Base-by-base conservation (phyloP, 2,329 filamentous ascomycete species). In the Leptographium flavum region DNA sequence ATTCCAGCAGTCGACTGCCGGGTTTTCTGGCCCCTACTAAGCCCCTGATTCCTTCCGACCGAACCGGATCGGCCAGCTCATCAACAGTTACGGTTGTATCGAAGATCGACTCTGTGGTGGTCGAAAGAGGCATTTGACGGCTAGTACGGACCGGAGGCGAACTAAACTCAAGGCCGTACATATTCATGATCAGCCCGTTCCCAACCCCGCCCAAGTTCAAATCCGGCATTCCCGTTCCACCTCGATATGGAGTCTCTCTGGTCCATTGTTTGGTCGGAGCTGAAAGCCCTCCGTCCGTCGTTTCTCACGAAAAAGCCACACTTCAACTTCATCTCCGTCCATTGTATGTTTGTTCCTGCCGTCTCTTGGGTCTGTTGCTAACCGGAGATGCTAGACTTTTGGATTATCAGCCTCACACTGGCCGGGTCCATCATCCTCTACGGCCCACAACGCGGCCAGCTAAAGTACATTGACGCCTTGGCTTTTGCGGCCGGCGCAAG, bases 401-500 rank as follows among this genome's bases (percentile, higher is more conserved):
- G 87, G 66, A 81, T 98, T 51, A 72, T 95, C 46, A 68, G 74
- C 49, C 76, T 84, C 61, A 70, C 75, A 5, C 67, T 98, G 2
- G 43, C 88, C 39, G 79, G 78, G 15, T 94, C 88, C 0, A 66
- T 95, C 52, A 69, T 94, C 42, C 61, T 98, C 17, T 95, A 77
- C 54, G 74, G 73, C 17, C 58, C 66, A 17, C 67, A 65, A 38
- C 67, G 66, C 4, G 74, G 76, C 23, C 64, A 76, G 15, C 60
- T 95, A 47, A 50, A 62, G 2, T 98, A 94, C 57, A 84, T 92
- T 54, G 88, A 98, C 67, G 81, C 87, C 3, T 73, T 98, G 15
- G 86, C 94, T 69, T 86, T 95, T 55, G 76, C 83, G n/a, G 79
- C 77, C 45, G 90, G 92, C 42, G 71, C 84, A 47, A 82, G 87